Evolutionary conservation across 2,329 filamentous ascomycete species (phyloP), one percentile per base, ranked within the genome.

Genomic region (Myriosclerotinia curreyana): DNA sequence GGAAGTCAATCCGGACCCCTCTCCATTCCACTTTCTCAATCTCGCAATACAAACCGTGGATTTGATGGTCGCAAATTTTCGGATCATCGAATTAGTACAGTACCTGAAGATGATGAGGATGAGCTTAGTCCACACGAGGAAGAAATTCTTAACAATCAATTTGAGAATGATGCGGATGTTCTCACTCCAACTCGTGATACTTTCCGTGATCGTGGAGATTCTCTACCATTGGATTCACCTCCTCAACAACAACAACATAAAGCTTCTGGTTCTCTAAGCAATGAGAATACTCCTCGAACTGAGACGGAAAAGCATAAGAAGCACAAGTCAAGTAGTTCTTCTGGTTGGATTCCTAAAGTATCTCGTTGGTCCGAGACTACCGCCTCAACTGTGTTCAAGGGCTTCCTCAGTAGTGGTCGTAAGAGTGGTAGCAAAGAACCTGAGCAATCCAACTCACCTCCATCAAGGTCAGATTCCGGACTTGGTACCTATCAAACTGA

Each of bases 301-400:
- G 81, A 77, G 67, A 78, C 74, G 76, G 81, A 91, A 7, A 92
- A 90, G 77, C 84, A 85, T 67, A 91, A 90, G 76, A 97, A 96
- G 79, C 90, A 96, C 79, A 96, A 96, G 75, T 94, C 91, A 0
- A 89, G 85, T 73, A 86, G 87, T 65, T 95, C 92, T 0, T 91
- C 90, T 0, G 81, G 84, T 60, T 87, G 86, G 81, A 90, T 96
- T 67, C 92, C 93, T 31, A 97, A 96, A 79, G 93, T 96, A 67
- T 98, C 95, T 7, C 86, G 95, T 51, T 99, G 95, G 95, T 98
- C 94, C 0, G 95, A 96, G 78, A 98, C 94, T 2, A 99, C 95
- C 0, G 85, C 93, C 5, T 96, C 92, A 0, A 96, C 92, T 66
- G 86, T 92, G 51, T 88, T 91, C 52, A 89, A 89, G 70, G 89